A percentile compares a stretch with the other conserved stretches of the same genome.
These are phyloP conservation scores for Arthroderma uncinatum DNA, from an alignment of 2,329 filamentous ascomycete species.

Conservation along the genomic window DNA sequence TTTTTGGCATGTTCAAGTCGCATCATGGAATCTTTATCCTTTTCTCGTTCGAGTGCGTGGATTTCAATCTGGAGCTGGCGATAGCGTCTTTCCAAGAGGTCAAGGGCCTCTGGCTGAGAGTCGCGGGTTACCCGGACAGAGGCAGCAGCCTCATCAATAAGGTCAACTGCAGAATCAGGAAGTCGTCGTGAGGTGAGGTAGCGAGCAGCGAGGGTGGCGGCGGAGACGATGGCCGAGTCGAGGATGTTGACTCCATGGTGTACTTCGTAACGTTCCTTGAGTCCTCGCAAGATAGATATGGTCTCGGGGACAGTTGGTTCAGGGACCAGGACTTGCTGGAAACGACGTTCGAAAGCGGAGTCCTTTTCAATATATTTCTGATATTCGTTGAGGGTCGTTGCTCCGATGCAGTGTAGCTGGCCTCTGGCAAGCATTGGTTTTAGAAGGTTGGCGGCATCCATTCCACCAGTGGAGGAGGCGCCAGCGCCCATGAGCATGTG, in stretches of 20 bases:
- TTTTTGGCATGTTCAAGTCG: slow-evolving; percentile 74
- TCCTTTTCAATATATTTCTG: slow-evolving; percentile 99
- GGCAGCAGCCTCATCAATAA: slow-evolving; percentile 91
- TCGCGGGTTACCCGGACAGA: slow-evolving; percentile 93
- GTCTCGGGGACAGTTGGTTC: slow-evolving; percentile 83
- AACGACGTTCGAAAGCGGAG: slow-evolving; percentile 91
- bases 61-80: slow-evolving; percentile 96
- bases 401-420: slow-evolving; percentile 94
- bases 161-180: slow-evolving; percentile 90
- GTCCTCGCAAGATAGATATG: slow-evolving; percentile 90
- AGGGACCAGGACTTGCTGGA: slow-evolving; percentile 96
- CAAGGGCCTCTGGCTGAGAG: slow-evolving; percentile 90
- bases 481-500: slow-evolving; percentile 97
- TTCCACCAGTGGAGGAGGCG: slow-evolving; percentile 86
- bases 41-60: slow-evolving; percentile 83
- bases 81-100: slow-evolving; percentile 80
- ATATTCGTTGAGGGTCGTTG: slow-evolving; percentile 89
- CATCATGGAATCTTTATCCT: slow-evolving; percentile 80
- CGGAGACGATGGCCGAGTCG: slow-evolving; percentile 81
- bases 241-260: slow-evolving; percentile 96
- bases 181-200: slow-evolving; percentile 86
- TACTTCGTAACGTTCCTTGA: slow-evolving; percentile 96
- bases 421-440: slow-evolving; percentile 97
- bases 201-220: slow-evolving; percentile 81
- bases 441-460: slow-evolving; percentile 95